These are phyloP conservation scores for Ustilago lituana DNA, from an alignment of 1,284 basidiomycete genomes.

Conservation along the genomic window DNA sequence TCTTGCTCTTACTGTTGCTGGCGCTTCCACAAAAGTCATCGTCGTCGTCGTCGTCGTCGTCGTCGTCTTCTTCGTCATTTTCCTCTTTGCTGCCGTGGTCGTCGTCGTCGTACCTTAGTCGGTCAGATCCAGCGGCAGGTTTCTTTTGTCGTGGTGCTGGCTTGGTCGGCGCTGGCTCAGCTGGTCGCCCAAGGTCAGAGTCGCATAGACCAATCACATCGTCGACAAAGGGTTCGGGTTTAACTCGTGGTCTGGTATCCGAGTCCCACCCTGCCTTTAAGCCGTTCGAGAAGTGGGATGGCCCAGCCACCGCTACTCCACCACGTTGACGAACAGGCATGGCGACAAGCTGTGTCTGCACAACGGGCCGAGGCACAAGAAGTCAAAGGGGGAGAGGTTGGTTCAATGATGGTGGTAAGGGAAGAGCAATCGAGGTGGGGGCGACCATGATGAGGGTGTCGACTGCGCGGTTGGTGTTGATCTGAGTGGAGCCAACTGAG, in stretches of 20 bases:
- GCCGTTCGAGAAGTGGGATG: too few relatives aligned
- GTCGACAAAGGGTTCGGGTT: slow-evolving; percentile 8
- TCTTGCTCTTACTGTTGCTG: not conserved
- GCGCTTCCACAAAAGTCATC: slow-evolving; percentile 14
- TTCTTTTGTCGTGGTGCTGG: not conserved
- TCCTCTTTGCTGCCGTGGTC: not conserved
- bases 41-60: not conserved
- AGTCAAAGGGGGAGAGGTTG: too few relatives aligned
- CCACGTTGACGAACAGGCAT: slow-evolving; percentile 21
- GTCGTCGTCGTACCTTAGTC: slow-evolving; percentile 6
- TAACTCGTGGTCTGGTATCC: slow-evolving; percentile 10
- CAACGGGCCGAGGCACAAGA: too few relatives aligned
- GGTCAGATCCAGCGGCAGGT: not conserved
- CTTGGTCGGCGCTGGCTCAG: slow-evolving; percentile 2
- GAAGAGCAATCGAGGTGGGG: too few relatives aligned
- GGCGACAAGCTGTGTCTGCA: not conserved
- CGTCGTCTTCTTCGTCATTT: too few relatives aligned
- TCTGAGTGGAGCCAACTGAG: too few relatives aligned
- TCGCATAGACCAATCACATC: slow-evolving; percentile 34
- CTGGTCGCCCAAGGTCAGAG: slow-evolving; percentile 8
- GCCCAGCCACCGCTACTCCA: not conserved
- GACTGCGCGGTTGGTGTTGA: not conserved
- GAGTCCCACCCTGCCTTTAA: not conserved
- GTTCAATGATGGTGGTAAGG: too few relatives aligned
- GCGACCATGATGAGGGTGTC: not conserved